Evolutionary conservation across 2,329 filamentous ascomycete species (phyloP).

Genomic region (Aspergillus tanneri): DNA sequence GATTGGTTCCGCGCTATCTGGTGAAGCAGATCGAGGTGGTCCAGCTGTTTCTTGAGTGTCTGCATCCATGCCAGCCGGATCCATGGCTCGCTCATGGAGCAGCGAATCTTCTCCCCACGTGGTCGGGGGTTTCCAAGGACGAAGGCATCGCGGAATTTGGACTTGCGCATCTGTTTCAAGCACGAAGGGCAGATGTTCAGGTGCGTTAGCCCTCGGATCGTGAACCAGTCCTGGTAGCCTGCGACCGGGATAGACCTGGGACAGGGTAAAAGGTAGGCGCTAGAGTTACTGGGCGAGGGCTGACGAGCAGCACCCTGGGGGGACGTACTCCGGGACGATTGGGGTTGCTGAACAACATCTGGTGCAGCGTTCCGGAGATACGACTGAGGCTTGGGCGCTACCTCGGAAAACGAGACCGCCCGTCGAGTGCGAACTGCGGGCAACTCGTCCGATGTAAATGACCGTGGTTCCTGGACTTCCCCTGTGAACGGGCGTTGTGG

Average conservation of each 20-base stretch:
- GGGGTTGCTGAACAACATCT: slow-evolving; percentile 10
- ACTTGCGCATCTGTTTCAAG: slow-evolving; percentile 68
- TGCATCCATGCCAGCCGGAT: slow-evolving; percentile 81
- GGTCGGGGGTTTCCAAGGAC: slow-evolving; percentile 59
- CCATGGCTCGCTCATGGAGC: slow-evolving; percentile 81
- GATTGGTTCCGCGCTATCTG: slow-evolving; percentile 64
- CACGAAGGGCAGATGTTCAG: slow-evolving; percentile 84
- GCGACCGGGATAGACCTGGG: slow-evolving; percentile 62
- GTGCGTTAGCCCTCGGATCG: slow-evolving; percentile 65
- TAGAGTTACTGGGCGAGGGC: slow-evolving; percentile 18
- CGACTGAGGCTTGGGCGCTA: slow-evolving; percentile 11
- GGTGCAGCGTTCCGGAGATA: slow-evolving; percentile 6
- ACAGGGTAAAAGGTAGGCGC: slow-evolving; percentile 61
- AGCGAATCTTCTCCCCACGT: slow-evolving; percentile 60
- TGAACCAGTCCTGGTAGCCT: slow-evolving; percentile 76
- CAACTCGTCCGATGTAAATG: slow-evolving; percentile 11
- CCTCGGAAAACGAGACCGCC: slow-evolving; percentile 21
- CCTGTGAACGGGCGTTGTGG: slow-evolving; percentile 1
- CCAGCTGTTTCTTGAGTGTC: slow-evolving; percentile 66
- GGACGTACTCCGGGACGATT: slow-evolving; percentile 11
- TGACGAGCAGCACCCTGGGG: slow-evolving; percentile 17
- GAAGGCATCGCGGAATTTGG: slow-evolving; percentile 68
- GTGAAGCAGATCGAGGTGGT: slow-evolving; percentile 68
- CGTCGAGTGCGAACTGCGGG: slow-evolving; percentile 15
- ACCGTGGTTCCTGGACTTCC: slow-evolving; percentile 7